phyloP scores from a whole-genome alignment of 1,139 yeast species.

The Magnusiomyces starmeri region DNA sequence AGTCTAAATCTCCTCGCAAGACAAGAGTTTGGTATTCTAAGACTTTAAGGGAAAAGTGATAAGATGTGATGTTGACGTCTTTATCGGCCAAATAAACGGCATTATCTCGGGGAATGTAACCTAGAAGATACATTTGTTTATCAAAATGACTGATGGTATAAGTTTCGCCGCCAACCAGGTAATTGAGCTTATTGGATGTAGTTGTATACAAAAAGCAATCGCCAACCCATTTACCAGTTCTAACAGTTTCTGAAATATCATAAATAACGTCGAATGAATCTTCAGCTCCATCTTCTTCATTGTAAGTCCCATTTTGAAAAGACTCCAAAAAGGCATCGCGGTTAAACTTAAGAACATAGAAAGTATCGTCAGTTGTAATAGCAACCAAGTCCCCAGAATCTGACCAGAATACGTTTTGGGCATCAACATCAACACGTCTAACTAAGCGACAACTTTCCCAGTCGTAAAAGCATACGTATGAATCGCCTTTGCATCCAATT shows the following conservation, averaged over 20 bases:
- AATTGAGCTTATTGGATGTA: constrained; percentile 77
- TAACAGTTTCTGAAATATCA: constrained; percentile 73
- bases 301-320: constrained; percentile 47
- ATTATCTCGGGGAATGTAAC: constrained; percentile 85
- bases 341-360: constrained; percentile 74
- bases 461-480: constrained; percentile 79
- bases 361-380: constrained; percentile 64
- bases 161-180: constrained; percentile 89
- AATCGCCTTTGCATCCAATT: constrained; percentile 63
- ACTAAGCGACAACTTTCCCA: constrained; percentile 87
- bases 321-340: constrained; percentile 62
- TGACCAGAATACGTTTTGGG: constrained; percentile 78
- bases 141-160: constrained; percentile 92
- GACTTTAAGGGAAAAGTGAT: constrained; percentile 75
- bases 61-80: constrained; percentile 75
- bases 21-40: constrained; percentile 94
- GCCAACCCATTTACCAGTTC: constrained; percentile 93
- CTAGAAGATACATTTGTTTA: constrained; percentile 76
- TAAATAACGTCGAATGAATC: constrained; percentile 76
- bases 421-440: constrained; percentile 70
- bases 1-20: constrained; percentile 83
- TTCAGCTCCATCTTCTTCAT: constrained; percentile 82
- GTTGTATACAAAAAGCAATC: constrained; percentile 93
- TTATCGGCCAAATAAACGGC: constrained; percentile 87
- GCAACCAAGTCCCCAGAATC: constrained; percentile 87